Conservation (phyloP, 805 yeast genomes). For the Ogataea dorogensis region DNA sequence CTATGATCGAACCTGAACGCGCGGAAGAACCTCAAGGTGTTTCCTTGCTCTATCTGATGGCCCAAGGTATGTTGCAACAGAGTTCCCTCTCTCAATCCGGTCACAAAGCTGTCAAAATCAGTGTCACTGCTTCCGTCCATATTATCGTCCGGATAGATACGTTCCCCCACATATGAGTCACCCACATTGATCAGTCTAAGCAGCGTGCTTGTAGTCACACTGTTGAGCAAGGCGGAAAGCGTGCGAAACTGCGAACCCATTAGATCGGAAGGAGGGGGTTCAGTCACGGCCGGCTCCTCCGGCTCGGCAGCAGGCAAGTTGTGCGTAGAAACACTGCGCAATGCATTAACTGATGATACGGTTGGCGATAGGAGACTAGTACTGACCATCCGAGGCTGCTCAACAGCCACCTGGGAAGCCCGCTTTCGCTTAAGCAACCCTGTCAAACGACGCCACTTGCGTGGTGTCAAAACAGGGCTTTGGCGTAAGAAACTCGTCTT, state of each 20-base stretch:
- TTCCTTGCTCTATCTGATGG: constrained; percentile 30
- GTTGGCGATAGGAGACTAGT: constrained; percentile 7
- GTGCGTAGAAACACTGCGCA: constrained; percentile 2
- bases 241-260: constrained; percentile 28
- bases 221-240: constrained; percentile 26
- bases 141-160: constrained; percentile 21
- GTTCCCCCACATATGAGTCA: constrained; percentile 19
- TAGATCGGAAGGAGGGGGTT: constrained; percentile 14
- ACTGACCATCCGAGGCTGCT: constrained; percentile 3
- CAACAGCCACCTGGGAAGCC: neutral
- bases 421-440: constrained; percentile 12
- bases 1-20: constrained; percentile 41
- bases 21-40: constrained; percentile 38
- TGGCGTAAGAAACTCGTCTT: constrained; percentile 3
- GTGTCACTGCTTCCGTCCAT: constrained; percentile 29
- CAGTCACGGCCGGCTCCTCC: constrained; percentile 2
- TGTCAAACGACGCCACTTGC: constrained; percentile 9
- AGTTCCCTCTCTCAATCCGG: constrained; percentile 26
- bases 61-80: constrained; percentile 29
- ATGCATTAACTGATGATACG: constrained; percentile 4
- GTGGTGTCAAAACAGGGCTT: constrained; percentile 1
- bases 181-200: constrained; percentile 21
- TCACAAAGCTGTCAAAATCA: constrained; percentile 45
- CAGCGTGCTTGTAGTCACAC: constrained; percentile 28
- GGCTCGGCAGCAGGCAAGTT: neutral